These are phyloP conservation scores for Arthrinium phaeospermum DNA, from an alignment of 2,329 filamentous ascomycete genomes.

Conservation along the genomic window DNA sequence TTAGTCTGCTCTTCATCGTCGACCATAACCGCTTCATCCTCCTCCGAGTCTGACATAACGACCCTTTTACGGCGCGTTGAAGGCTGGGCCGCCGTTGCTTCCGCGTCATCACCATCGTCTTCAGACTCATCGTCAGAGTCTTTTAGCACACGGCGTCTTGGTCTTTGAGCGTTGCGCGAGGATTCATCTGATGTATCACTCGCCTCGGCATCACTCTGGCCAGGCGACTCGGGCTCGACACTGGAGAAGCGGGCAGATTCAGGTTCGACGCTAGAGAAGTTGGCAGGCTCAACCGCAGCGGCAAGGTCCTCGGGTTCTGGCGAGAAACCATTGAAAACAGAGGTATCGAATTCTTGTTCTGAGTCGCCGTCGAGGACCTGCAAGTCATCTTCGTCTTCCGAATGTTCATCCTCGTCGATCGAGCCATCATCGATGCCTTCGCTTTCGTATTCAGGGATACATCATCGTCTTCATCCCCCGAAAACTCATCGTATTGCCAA, in stretches of 20 bases:
- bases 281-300: slow-evolving; percentile 25
- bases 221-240: slow-evolving; percentile 16
- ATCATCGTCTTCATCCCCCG: slow-evolving; percentile 17
- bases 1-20: not conserved
- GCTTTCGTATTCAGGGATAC: slow-evolving; percentile 31
- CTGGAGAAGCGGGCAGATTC: slow-evolving; percentile 27
- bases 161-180: not conserved
- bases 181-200: not conserved
- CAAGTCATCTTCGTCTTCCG: slow-evolving; percentile 30
- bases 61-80: slow-evolving; percentile 10
- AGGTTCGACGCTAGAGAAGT: slow-evolving; percentile 25
- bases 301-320: slow-evolving; percentile 28
- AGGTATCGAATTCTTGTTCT: slow-evolving; percentile 25
- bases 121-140: slow-evolving; percentile 14
- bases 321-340: slow-evolving; percentile 33
- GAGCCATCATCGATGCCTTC: slow-evolving; percentile 32
- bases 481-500: slow-evolving; percentile 19
- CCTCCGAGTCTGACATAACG: slow-evolving; percentile 15
- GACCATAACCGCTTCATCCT: not conserved
- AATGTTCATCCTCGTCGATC: slow-evolving; percentile 27
- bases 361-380: slow-evolving; percentile 25
- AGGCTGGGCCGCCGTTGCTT: not conserved
- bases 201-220: not conserved
- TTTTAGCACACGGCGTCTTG: not conserved
- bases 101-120: not conserved